Evolutionary conservation across 257 asterid genomes (phyloP).

Genomic region (Vinca minor): DNA sequence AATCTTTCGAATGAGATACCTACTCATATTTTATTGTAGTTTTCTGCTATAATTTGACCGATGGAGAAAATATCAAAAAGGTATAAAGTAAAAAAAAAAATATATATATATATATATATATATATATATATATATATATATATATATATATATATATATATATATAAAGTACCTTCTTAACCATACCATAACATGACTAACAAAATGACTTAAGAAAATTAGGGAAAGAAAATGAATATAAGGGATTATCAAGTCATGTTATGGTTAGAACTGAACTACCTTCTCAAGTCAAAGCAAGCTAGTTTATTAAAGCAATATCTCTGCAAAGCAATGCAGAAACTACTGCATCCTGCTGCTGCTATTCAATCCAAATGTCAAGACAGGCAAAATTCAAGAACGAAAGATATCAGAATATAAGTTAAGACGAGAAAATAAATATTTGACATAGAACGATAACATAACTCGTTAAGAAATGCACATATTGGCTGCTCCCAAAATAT

Average conservation of each 20-base stretch:
- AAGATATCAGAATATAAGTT: not conserved
- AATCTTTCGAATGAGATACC: too few species aligned
- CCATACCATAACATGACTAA: too few species aligned
- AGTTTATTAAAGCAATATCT: not conserved
- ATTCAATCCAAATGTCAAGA: not conserved
- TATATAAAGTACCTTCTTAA: too few species aligned
- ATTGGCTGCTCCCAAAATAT: too few species aligned
- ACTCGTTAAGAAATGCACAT: too few species aligned
- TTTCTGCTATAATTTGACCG: too few species aligned
- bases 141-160: too few species aligned
- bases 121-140: too few species aligned
- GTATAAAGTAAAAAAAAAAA: too few species aligned
- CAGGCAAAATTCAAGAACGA: not conserved
- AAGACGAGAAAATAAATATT: not conserved
- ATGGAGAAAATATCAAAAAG: too few species aligned
- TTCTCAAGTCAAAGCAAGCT: not conserved
- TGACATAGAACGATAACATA: not conserved
- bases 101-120: too few species aligned
- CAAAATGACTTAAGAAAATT: not conserved
- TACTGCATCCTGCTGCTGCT: not conserved
- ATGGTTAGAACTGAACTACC: not conserved
- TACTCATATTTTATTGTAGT: too few species aligned
- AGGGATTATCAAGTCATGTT: not conserved
- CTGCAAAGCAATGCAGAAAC: not conserved
- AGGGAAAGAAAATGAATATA: not conserved